Base-by-base conservation (phyloP, 306 rosid genomes). In the Calophaca sinica region DNA sequence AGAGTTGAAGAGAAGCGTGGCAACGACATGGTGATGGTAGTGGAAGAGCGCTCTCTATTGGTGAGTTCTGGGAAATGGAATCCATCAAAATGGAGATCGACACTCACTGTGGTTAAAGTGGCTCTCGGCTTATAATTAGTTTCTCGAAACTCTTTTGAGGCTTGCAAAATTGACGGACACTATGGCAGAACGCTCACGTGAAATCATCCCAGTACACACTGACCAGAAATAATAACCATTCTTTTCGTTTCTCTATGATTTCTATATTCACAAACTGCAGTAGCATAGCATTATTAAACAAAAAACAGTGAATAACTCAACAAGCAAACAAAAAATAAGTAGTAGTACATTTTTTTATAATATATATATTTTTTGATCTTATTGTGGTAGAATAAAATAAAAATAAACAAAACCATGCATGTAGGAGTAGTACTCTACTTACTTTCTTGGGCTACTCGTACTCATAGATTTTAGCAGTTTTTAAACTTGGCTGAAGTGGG, bases 111-210 rank as follows among this genome's bases (percentile, higher is more conserved):
- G 61, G 69, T 76, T 36, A 52, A 80, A 42, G 61, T 76, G 65
- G 44, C n/a, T 45, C 58, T 32, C 1, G 39, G 39, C 11, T 53
- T 33, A 38, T 72, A 6, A 64, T 75, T 77, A 15, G 74, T 79
- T 78, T 83, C 83, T 74, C 66, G 86, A 83, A 83, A 74, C 80
- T 72, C 59, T 45, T 45, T 42, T 32, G 38, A 29, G 15, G 72
- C 67, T 80, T 11, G 66, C 72, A 49, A 80, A 31, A 60, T 73
- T 82, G 74, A 78, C 78, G 81, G 86, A 79, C 81, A 83, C 68
- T 2, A 3, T 70, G 64, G 20, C 84, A 79, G 87, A 39, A 62
- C 53, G 58, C 42, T 76, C 84, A 84, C 87, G 79, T 75, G 87
- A 76, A 76, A 51, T 62, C 68, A 69, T 72, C 73, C 38, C 83